Evolutionary conservation across 306 rosid species (phyloP).

Genomic region (Argentina anserina): DNA sequence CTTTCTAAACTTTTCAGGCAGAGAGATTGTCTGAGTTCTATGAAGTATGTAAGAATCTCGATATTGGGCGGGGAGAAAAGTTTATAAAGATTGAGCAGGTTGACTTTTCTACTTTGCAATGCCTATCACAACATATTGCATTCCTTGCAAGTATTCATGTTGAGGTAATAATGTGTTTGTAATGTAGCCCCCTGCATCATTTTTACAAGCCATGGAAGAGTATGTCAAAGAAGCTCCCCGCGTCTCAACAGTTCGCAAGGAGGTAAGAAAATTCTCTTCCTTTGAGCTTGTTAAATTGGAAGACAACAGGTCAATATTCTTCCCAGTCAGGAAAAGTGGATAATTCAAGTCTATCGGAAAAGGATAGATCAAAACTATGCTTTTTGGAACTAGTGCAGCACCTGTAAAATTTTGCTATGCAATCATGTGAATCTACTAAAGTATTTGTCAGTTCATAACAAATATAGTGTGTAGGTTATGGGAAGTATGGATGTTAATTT

Average conservation of each 20-base stretch:
- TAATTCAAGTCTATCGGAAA: slow-evolving; percentile 9
- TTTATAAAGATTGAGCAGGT: slow-evolving; percentile 97
- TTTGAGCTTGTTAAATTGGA: neutral
- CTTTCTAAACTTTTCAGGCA: slow-evolving; percentile 51
- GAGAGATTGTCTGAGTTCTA: slow-evolving; percentile 90
- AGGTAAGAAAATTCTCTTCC: slow-evolving; percentile 40
- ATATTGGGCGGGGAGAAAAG: slow-evolving; percentile 87
- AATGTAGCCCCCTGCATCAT: slow-evolving; percentile 86
- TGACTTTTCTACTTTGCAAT: slow-evolving; percentile 21
- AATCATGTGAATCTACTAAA: neutral
- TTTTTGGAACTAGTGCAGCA: neutral
- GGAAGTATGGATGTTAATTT: neutral
- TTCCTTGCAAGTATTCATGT: slow-evolving; percentile 15
- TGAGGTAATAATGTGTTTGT: slow-evolving; percentile 25
- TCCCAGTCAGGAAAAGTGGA: neutral
- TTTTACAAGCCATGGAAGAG: slow-evolving; percentile 99
- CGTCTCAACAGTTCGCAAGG: slow-evolving; percentile 61
- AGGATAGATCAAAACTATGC: neutral
- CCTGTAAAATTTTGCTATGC: slow-evolving; percentile 5
- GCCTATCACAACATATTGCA: neutral
- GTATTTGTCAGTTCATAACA: slow-evolving; percentile 5
- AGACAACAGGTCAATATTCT: neutral
- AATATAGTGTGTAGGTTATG: neutral
- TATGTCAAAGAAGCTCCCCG: slow-evolving; percentile 89
- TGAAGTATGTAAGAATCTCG: slow-evolving; percentile 86